phyloP scores from a whole-genome alignment of 495 filamentous ascomycete genomes.

The Penicillium steckii region DNA sequence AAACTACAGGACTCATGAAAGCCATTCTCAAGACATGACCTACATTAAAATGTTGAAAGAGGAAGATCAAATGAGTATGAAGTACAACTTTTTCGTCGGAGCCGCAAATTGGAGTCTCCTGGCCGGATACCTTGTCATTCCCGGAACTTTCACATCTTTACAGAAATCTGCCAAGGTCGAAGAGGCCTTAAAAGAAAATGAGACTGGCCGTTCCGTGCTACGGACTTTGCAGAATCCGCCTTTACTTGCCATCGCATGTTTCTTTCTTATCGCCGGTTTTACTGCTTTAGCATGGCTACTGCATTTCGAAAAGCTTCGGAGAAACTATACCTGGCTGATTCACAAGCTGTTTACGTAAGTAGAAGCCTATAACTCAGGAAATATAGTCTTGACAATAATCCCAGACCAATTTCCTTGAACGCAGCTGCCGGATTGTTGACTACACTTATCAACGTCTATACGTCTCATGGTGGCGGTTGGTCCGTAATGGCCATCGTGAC shows the following conservation, averaged over 20 bases:
- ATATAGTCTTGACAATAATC: no score
- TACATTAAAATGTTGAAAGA: slow-evolving; percentile 2
- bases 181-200: not conserved
- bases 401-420: slow-evolving; percentile 13
- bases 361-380: no score
- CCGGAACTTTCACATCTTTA: not conserved
- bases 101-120: not conserved
- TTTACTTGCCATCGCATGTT: slow-evolving; percentile 5
- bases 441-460: slow-evolving; percentile 15
- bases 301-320: slow-evolving; percentile 3
- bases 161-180: slow-evolving; percentile 3
- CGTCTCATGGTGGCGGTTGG: slow-evolving; percentile 10
- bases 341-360: slow-evolving; percentile 9
- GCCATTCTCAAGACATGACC: no score
- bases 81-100: not conserved
- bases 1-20: no score
- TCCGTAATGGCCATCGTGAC: slow-evolving; percentile 18
- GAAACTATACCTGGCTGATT: slow-evolving; percentile 7
- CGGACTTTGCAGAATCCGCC: slow-evolving; percentile 4
- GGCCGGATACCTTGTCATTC: slow-evolving; percentile 5
- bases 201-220: slow-evolving; percentile 3
- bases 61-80: slow-evolving; percentile 2
- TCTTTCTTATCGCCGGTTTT: slow-evolving; percentile 1
- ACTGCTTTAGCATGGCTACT: slow-evolving; percentile 2
- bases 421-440: slow-evolving; percentile 15